These are phyloP conservation scores for Jatropha podagrica DNA, from an alignment of 441 rosid genomes.

Conservation along the genomic window DNA sequence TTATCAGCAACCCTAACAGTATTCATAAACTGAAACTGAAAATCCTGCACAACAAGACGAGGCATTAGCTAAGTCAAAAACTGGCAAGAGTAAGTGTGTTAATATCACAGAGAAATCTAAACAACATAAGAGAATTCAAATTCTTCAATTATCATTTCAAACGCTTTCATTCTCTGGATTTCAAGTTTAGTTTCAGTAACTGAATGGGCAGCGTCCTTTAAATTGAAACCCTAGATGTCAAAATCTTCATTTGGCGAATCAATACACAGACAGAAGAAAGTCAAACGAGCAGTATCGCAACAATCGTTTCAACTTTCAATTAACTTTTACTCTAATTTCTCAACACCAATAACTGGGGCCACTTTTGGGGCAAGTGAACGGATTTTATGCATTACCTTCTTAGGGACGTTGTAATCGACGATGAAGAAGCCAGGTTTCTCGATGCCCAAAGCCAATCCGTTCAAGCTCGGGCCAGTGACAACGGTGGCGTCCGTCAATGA, in stretches of 20 bases:
- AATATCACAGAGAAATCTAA: not conserved
- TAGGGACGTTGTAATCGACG: conserved; percentile 84
- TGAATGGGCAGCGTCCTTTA: not conserved
- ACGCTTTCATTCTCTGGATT: not conserved
- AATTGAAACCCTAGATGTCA: conserved; percentile 11
- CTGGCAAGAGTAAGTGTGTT: not conserved
- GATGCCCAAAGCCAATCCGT: conserved; percentile 65
- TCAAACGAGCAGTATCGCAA: not conserved
- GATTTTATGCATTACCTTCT: conserved; percentile 42
- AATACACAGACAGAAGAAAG: no score
- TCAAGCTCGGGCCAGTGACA: conserved; percentile 73
- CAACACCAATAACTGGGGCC: not conserved
- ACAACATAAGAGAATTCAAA: not conserved
- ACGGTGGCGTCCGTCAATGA: conserved; percentile 86
- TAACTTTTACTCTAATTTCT: not conserved
- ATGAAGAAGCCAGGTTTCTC: conserved; percentile 90
- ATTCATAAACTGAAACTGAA: conserved; percentile 97
- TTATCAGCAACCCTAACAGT: conserved; percentile 66
- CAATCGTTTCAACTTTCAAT: not conserved
- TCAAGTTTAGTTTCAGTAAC: not conserved
- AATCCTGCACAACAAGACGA: conserved; percentile 52
- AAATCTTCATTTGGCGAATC: not conserved
- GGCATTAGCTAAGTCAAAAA: not conserved
- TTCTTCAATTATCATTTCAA: not conserved
- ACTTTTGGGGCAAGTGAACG: not conserved